These are phyloP conservation scores for Mycena indigotica DNA, from an alignment of 768 basidiomycete species.

Conservation along the genomic window DNA sequence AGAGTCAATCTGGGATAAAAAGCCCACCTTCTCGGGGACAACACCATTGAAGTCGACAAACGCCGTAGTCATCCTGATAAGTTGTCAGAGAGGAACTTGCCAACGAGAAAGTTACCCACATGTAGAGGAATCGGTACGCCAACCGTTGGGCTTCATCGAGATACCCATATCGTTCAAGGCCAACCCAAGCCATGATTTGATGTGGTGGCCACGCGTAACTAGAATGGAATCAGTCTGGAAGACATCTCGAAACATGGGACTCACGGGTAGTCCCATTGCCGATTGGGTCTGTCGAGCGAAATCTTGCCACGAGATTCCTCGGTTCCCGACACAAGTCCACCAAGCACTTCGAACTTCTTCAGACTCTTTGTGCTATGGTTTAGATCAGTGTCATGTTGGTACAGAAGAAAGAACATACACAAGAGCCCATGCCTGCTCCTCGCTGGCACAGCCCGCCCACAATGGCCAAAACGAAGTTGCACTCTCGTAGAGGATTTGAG, in stretches of 20 bases:
- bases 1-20: not conserved
- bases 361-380: conserved; percentile 72
- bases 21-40: conserved; percentile 91
- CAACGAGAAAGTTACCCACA: conserved; percentile 48
- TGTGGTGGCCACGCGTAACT: conserved; percentile 77
- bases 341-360: conserved; percentile 94
- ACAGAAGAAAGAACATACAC: conserved; percentile 60
- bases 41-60: conserved; percentile 98
- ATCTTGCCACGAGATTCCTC: conserved; percentile 96
- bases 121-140: conserved; percentile 97
- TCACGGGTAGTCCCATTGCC: conserved; percentile 98
- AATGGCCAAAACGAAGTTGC: conserved; percentile 97
- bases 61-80: conserved; percentile 82
- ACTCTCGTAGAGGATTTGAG: conserved; percentile 92
- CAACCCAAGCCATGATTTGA: conserved; percentile 99
- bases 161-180: conserved; percentile 94
- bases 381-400: conserved; percentile 25
- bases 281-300: conserved; percentile 93
- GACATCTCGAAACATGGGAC: conserved; percentile 26
- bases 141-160: conserved; percentile 90
- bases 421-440: conserved; percentile 91
- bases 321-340: conserved; percentile 93
- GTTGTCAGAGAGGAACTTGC: not conserved
- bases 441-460: conserved; percentile 97
- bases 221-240: conserved; percentile 9